These are phyloP conservation scores for Coprinopsis strossmayeri DNA, from an alignment of 768 basidiomycete species.

Conservation along the genomic window DNA sequence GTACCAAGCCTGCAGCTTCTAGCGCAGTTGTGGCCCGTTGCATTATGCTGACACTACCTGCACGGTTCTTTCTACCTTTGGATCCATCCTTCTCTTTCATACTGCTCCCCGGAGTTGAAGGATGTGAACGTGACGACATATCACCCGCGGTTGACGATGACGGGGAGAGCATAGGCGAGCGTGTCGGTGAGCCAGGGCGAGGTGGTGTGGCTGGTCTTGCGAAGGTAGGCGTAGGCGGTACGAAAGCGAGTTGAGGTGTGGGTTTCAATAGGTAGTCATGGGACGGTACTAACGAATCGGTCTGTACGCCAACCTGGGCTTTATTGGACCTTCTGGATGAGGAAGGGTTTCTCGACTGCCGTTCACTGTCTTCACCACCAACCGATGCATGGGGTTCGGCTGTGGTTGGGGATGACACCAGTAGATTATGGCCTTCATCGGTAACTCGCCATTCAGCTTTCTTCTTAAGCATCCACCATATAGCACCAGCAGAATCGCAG, in stretches of 20 bases:
- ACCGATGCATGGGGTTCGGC: conserved; percentile 14
- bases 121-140: conserved; percentile 53
- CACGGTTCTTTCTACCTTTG: conserved; percentile 63
- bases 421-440: conserved; percentile 22
- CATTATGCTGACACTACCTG: conserved; percentile 93
- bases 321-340: conserved; percentile 29
- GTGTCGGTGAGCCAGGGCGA: conserved; percentile 35
- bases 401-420: conserved; percentile 14
- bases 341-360: conserved; percentile 17
- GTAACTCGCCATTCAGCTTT: conserved; percentile 58
- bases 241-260: conserved; percentile 61
- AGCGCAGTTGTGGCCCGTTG: conserved; percentile 90
- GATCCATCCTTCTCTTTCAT: conserved; percentile 39
- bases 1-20: conserved; percentile 77
- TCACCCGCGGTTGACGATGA: conserved; percentile 45
- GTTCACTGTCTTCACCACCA: not conserved
- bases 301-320: conserved; percentile 37
- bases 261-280: conserved; percentile 9
- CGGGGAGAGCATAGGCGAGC: conserved; percentile 52
- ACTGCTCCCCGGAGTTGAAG: conserved; percentile 63
- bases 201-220: conserved; percentile 47
- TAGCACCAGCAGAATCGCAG: conserved; percentile 83
- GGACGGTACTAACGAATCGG: conserved; percentile 25
- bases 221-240: conserved; percentile 72
- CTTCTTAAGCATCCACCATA: conserved; percentile 95